Evolutionary conservation across 1,139 yeast genomes (phyloP).

Genomic region (Geotrichum candidum): DNA sequence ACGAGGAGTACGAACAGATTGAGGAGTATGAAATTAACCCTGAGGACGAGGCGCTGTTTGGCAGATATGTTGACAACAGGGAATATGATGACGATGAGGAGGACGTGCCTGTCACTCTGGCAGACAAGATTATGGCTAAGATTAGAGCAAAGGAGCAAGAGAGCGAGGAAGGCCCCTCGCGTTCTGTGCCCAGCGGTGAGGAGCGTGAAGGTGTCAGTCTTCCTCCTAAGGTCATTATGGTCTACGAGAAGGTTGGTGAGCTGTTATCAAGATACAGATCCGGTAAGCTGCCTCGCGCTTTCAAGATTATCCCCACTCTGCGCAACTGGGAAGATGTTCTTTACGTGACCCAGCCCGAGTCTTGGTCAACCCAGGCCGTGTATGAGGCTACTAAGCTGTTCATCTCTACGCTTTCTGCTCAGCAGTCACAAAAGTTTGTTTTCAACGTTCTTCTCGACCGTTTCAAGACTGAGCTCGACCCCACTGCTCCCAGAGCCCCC

Average conservation of each 20-base stretch:
- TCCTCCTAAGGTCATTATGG: constrained; percentile 94
- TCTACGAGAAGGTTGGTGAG: constrained; percentile 86
- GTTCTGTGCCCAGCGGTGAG: constrained; percentile 24
- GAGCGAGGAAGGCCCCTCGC: constrained; percentile 21
- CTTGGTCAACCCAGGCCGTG: constrained; percentile 95
- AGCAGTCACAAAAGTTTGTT: constrained; percentile 83
- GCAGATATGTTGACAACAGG: constrained; percentile 33
- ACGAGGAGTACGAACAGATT: constrained; percentile 43
- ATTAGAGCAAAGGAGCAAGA: constrained; percentile 53
- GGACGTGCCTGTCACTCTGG: constrained; percentile 62
- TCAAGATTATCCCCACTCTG: constrained; percentile 87
- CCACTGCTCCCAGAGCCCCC: constrained; percentile 35
- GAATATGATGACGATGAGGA: constrained; percentile 51
- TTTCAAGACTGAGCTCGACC: constrained; percentile 77
- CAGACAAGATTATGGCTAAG: constrained; percentile 88
- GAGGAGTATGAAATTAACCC: constrained; percentile 47
- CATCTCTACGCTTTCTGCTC: constrained; percentile 81
- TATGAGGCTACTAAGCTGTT: constrained; percentile 93
- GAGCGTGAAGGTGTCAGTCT: constrained; percentile 55
- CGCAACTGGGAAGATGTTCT: constrained; percentile 94
- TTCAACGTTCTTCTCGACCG: constrained; percentile 71
- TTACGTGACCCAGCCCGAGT: constrained; percentile 84
- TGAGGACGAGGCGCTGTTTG: constrained; percentile 39
- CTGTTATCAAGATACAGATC: constrained; percentile 87
- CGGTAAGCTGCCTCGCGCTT: constrained; percentile 90